Evolutionary conservation across 2,329 filamentous ascomycete genomes (phyloP), one percentile per base, ranked within the genome.

Genomic region (Aspergillus sp.): DNA sequence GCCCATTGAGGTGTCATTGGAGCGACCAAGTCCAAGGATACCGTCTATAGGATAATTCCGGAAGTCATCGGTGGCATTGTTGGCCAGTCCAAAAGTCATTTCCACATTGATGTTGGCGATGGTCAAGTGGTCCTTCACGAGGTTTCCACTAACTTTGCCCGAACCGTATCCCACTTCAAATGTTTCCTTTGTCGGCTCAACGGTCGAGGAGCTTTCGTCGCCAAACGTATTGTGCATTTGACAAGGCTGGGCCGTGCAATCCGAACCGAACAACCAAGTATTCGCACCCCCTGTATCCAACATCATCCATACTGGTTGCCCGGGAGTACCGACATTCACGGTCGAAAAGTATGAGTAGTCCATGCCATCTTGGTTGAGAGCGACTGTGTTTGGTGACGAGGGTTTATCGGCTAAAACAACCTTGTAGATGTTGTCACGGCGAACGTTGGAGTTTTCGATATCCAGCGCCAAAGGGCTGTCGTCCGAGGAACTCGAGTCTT

Each of bases 21-120:
- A 82, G 65, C 87, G 86, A 15, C 90, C 89, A 23, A 96, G 77
- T 4, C 91, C 92, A 3, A 96, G 77, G 49, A 96, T 96, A 23
- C 92, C 92, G 71, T 96, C 92, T 73, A 96, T 92, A 1, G 90
- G 89, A 66, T 93, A 96, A 52, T 84, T 82, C 27, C 79, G 76
- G 72, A 96, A 96, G 62, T 95, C 87, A 52, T 85, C 75, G 1
- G 90, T 91, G 2, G 90, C 90, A 23, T 82, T 82, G 35, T 82
- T 84, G 21, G 89, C 90, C 58, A 93, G 75, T 4, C 92, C 92
- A 67, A 96, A 90, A 3, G 84, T 79, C 65, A 91, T 81, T 2
- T 81, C 72, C 14, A 91, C 70, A 43, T 80, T 83, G 61, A 93
- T 79, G 15, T 84, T 85, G 2, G 87, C 89, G 62, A 96, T 76